Conservation (phyloP, 106 monocot genomes). For the Cymbidium sinense region DNA sequence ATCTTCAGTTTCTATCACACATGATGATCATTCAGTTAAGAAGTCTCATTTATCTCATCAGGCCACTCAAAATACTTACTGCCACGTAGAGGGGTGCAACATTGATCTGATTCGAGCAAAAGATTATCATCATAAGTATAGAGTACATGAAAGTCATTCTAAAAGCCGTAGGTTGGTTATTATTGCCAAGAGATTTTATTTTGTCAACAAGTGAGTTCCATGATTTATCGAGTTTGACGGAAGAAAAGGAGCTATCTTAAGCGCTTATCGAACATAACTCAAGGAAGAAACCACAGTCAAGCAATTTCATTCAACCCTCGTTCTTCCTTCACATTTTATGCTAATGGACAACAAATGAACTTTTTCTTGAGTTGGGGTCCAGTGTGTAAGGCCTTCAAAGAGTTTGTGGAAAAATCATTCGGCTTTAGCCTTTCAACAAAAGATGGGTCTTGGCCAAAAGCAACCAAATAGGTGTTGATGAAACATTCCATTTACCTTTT, state of each 20-base stretch:
- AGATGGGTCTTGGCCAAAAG: too few relatives aligned
- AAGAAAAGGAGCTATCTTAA: slow-evolving; percentile 76
- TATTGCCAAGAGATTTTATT: slow-evolving; percentile 63
- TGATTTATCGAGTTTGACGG: slow-evolving; percentile 66
- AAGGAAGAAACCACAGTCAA: slow-evolving; percentile 54
- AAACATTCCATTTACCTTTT: too few relatives aligned
- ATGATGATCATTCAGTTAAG: slow-evolving; percentile 11
- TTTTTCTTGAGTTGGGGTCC: slow-evolving; percentile 32
- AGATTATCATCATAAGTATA: too few relatives aligned
- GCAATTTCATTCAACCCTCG: slow-evolving; percentile 41
- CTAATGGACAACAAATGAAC: slow-evolving; percentile 30
- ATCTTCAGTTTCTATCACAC: slow-evolving; percentile 10
- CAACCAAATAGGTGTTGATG: too few relatives aligned
- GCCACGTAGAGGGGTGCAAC: slow-evolving; percentile 75
- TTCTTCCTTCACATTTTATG: slow-evolving; percentile 49
- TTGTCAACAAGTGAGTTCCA: slow-evolving; percentile 85
- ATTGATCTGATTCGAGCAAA: too few relatives aligned
- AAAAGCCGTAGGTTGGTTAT: slow-evolving; percentile 52
- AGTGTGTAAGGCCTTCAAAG: slow-evolving; percentile 8
- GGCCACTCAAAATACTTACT: slow-evolving; percentile 17
- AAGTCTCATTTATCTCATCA: slow-evolving; percentile 24
- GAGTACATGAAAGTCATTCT: too few relatives aligned
- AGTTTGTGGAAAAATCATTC: slow-evolving; percentile 24
- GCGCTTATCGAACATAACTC: slow-evolving; percentile 80
- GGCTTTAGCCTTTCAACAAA: slow-evolving; percentile 28